Conservation (phyloP, 805 yeast genomes). For the Zygoascus biomembranicola region DNA sequence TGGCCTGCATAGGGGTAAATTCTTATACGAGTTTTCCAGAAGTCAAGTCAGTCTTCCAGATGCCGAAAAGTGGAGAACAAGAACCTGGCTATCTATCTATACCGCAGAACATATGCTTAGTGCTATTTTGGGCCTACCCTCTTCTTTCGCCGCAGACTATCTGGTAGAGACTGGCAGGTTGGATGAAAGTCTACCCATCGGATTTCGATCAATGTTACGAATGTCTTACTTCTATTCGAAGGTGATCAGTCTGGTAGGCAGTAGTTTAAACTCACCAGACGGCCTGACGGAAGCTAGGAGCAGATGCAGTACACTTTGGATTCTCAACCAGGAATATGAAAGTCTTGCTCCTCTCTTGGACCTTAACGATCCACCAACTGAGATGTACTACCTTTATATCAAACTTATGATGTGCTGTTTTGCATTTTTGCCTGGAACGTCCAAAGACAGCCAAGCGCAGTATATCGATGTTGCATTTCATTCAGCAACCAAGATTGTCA, state of each 20-base stretch:
- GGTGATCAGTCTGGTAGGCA: constrained; percentile 77
- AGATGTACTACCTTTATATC: constrained; percentile 70
- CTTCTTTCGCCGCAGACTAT: constrained; percentile 76
- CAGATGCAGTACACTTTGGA: constrained; percentile 71
- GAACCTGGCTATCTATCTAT: constrained; percentile 86
- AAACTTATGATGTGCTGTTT: constrained; percentile 77
- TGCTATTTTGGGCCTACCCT: constrained; percentile 78
- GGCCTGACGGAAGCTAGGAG: constrained; percentile 79
- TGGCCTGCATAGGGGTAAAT: constrained; percentile 87
- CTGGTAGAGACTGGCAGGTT: constrained; percentile 69
- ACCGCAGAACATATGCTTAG: constrained; percentile 90
- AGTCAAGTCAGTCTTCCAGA: constrained; percentile 83
- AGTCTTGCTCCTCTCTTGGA: constrained; percentile 57
- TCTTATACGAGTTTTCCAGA: constrained; percentile 82
- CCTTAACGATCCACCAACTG: constrained; percentile 52
- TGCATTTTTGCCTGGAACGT: constrained; percentile 73
- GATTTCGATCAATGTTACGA: constrained; percentile 62
- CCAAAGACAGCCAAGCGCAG: constrained; percentile 76
- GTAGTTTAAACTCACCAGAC: constrained; percentile 76
- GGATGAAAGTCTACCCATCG: constrained; percentile 55
- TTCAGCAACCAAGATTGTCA: constrained; percentile 72
- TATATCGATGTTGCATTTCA: constrained; percentile 76
- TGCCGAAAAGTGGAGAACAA: constrained; percentile 89
- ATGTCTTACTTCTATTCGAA: constrained; percentile 78
- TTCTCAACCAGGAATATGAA: constrained; percentile 70